Base-by-base conservation (phyloP, 2,329 filamentous ascomycete species). In the Neofusicoccum laricinum region DNA sequence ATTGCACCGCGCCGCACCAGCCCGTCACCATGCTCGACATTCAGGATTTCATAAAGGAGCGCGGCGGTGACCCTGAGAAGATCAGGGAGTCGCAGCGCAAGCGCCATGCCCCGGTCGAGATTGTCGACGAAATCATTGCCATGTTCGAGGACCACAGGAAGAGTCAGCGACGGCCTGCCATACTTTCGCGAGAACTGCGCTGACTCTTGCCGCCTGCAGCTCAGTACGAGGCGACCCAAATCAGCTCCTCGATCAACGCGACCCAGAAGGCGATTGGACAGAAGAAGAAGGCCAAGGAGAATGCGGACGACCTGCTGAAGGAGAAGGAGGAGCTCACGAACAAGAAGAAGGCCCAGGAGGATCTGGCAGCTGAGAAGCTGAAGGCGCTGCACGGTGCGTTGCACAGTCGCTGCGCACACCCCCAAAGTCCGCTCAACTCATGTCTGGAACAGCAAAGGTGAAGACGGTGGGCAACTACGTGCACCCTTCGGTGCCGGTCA, bases 241-340 rank as follows among this genome's bases (percentile, higher is more conserved):
- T 95, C 70, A 90, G 90, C 69, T 88, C 88, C 71, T 88, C 91
- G 80, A 93, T 97, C 79, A 98, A 98, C 80, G 88, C 86, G 19
- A 85, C 92, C 34, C 91, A 96, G 77, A 97, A 96, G 80, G 88
- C 93, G 76, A 96, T 98, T 74, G 92, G 91, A 17, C 82, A 86
- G 72, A 96, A 94, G 84, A 97, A 96, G 82, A 97, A 96, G 88
- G 89, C 89, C 70, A 97, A 97, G 83, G 92, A 96, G 80, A 88
- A 94, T 76, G 92, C 92, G 45, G 87, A 87, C 70, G 90, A 93
- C 45, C 82, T 97, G 66, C 82, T 97, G 65, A 82, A 88, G 73
- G 83, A 94, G 76, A 97, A 97, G 79, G 82, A 84, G 58, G 86
- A 88, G 3, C 80, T 97, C 55, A 89, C 93, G 73, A 89, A 91